Evolutionary conservation across 2,329 filamentous ascomycete genomes (phyloP), one percentile per base, ranked within the genome.

Genomic region (Claviceps sp.): DNA sequence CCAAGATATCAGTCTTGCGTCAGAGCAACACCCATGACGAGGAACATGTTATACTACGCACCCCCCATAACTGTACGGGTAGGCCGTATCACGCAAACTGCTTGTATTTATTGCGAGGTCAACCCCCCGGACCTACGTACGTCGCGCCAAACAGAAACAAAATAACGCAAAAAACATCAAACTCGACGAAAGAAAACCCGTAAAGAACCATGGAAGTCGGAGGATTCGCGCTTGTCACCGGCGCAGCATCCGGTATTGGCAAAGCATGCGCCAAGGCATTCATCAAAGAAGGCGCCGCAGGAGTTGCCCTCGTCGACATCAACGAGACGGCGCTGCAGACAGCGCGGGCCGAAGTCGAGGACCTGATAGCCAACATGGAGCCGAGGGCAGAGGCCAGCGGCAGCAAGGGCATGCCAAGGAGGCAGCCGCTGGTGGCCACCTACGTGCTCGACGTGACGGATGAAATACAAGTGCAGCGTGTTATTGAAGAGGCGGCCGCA

Each of bases 171-270:
- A 41, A 18, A 41, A 20, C 20, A 20, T 4, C 3, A 20, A 41
- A 41, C 4, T 11, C 30, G 9, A 41, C 40, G 13, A 6, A 22
- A 22, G 3, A 42, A 42, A 22, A 22, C 7, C 26, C 26, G 2
- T 9, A 34, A 34, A 34, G 30, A 34, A 11, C 30, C 30, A 61
- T 62, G 60, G 60, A 62, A 3, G 57, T 62, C 4, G 64, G 68
- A 0, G 64, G 63, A 1, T 65, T 59, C 9, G 63, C 63, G 18
- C 22, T 66, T 0, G 55, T 66, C 2, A 65, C 62, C 1, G 64
- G 64, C 20, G 62, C 61, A 2, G 64, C 58, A 1, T 66, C 63
- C 13, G 64, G 64, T 0, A 64, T 66, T 9, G 64, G 63, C 16
- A 58, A 54, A 16, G 64, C 63, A 8, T 65, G 62, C 16, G 62